These are phyloP conservation scores for Saccharomyces hybrid DNA, from an alignment of 1,139 yeast species.

Conservation along the genomic window DNA sequence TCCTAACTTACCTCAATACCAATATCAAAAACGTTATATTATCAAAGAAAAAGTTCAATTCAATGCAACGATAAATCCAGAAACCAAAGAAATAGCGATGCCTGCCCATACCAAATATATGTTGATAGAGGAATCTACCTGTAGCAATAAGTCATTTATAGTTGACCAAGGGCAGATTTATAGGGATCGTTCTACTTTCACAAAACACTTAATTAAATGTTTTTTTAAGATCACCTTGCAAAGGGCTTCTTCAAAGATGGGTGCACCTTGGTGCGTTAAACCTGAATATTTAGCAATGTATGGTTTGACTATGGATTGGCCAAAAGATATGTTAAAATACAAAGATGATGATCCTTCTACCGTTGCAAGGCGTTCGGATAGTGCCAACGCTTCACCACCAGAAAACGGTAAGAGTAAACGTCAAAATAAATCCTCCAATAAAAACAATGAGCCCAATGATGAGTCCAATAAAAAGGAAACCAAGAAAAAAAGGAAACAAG, in stretches of 20 bases:
- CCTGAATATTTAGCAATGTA: slow-evolving; percentile 44
- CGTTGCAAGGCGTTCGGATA: slow-evolving; percentile 23
- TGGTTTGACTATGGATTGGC: slow-evolving; percentile 34
- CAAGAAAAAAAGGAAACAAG: slow-evolving; percentile 9
- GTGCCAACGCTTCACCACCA: background rate
- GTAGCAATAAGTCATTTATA: slow-evolving; percentile 51
- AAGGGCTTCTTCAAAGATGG: slow-evolving; percentile 66
- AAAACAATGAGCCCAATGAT: no score
- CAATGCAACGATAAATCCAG: slow-evolving; percentile 34
- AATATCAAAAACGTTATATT: slow-evolving; percentile 32
- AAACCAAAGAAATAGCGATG: slow-evolving; percentile 38
- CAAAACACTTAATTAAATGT: slow-evolving; percentile 83
- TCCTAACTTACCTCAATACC: slow-evolving; percentile 3
- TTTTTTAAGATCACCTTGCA: slow-evolving; percentile 79
- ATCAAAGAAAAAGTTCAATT: slow-evolving; percentile 55
- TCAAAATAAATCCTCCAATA: slow-evolving; percentile 4
- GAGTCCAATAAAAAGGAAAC: slow-evolving; percentile 4
- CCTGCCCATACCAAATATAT: slow-evolving; percentile 67
- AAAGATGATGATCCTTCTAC: slow-evolving; percentile 30
- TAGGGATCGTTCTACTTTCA: slow-evolving; percentile 79
- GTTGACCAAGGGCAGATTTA: slow-evolving; percentile 67
- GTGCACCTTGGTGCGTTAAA: slow-evolving; percentile 97
- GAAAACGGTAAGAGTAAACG: slow-evolving; percentile 3
- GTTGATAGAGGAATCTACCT: slow-evolving; percentile 42
- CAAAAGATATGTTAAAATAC: slow-evolving; percentile 24